Evolutionary conservation across 208 protist genomes (phyloP).

Genomic region (Porcisia hertigi): DNA sequence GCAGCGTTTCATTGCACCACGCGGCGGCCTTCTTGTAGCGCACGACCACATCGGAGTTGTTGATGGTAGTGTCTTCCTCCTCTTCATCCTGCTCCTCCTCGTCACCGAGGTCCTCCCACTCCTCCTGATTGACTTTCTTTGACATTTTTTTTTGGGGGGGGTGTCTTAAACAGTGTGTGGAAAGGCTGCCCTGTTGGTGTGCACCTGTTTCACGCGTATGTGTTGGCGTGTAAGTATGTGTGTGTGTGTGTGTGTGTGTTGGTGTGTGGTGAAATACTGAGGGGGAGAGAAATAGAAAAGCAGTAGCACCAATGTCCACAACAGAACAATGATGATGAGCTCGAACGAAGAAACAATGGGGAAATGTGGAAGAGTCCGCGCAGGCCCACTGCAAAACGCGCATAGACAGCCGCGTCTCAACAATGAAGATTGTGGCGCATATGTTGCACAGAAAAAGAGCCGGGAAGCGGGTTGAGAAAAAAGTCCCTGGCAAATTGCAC

Average conservation of each 20-base stretch:
- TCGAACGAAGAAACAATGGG: not conserved
- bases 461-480: not conserved
- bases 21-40: slow-evolving; percentile 96
- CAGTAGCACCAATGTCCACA: not conserved
- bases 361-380: not conserved
- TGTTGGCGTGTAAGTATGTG: not conserved
- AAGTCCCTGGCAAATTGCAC: not conserved
- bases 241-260: slow-evolving; percentile 19
- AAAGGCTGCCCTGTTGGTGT: not conserved
- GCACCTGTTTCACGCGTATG: slow-evolving; percentile 15
- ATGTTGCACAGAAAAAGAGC: not conserved
- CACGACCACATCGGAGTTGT: slow-evolving; percentile 95
- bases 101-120: slow-evolving; percentile 69
- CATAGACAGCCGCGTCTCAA: not conserved
- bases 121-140: slow-evolving; percentile 73
- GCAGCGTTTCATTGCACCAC: slow-evolving; percentile 95
- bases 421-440: not conserved
- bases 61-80: slow-evolving; percentile 93
- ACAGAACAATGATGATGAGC: not conserved
- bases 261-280: slow-evolving; percentile 7
- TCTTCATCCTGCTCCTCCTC: slow-evolving; percentile 80
- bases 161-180: not conserved
- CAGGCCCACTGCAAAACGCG: not conserved
- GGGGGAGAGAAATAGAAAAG: not conserved
- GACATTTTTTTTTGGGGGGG: slow-evolving; percentile 42